Base-by-base conservation (phyloP, 176 grass and related monocot genomes). In the Carex pumila region DNA sequence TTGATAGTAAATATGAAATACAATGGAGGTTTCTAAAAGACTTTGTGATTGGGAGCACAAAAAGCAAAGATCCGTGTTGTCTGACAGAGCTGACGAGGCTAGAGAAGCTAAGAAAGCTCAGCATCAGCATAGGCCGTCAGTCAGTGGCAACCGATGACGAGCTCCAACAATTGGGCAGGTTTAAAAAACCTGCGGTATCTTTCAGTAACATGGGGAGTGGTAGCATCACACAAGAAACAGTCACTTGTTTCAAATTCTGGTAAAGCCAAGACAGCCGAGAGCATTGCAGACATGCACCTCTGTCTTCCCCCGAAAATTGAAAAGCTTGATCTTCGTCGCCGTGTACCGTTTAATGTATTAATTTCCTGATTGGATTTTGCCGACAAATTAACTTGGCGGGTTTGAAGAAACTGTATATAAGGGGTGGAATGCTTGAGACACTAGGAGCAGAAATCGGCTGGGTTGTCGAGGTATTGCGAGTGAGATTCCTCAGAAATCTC, bases 141-240 rank as follows among this genome's bases (percentile, higher is more conserved):
- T 80, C 86, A 19, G 65, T 60, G 58, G 73, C 89, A 19, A 88
- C 22, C 12, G 45, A 43, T 21, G 65, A 73, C 0, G 89, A 93
- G 80, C 19, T 93, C 80, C 79, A 84, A 43, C 60, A 82, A 5
- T 81, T 97, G 61, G 60, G 50, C 52, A 61, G 85, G 8, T 87
- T 87, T 91, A 17, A 57, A 85, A 79, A 47, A 49, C 21, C 65
- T 97, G 25, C 73, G 41, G 1, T 49, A 68, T 0, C 76, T 97
- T 30, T 90, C 82, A 11, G 86, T 97, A 61, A 91, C 89, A 90
- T 93, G 94, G 94, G 89, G 79, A 60, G 77, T 93, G 15, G 43
- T 85, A 66, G 17, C 62, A 13, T 68, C 61, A 25, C 59, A 80
- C 81, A 79, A 86, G 72, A 81, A 37, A 75, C 8, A 36, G 5